Conservation (phyloP, 345 rosid species). For the Hevea brasiliensis region DNA sequence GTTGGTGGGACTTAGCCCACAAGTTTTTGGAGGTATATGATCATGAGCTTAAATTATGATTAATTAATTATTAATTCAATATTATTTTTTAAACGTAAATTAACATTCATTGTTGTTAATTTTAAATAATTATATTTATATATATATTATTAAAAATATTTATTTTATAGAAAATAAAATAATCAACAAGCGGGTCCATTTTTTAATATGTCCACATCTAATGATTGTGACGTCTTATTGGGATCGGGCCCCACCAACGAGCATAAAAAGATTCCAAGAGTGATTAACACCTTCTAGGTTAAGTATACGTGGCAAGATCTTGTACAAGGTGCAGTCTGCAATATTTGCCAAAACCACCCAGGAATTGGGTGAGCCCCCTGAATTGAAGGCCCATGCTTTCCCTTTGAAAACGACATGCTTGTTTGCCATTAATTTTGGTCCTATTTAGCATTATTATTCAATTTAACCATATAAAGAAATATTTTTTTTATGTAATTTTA, state of each 20-base stretch:
- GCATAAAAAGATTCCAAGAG: constrained; percentile 28
- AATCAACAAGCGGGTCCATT: constrained; percentile 15
- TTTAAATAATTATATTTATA: no score
- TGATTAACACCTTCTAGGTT: constrained; percentile 6
- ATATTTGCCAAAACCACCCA: constrained; percentile 5
- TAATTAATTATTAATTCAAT: background rate
- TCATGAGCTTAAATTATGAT: constrained; percentile 3
- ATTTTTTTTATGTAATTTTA: no score
- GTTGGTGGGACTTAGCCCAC: constrained; percentile 45
- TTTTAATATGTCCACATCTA: constrained; percentile 20
- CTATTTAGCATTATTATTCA: background rate
- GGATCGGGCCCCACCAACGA: constrained; percentile 20
- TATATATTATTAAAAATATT: no score
- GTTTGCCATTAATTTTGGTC: background rate
- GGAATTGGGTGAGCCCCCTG: background rate
- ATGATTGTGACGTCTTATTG: constrained; percentile 40
- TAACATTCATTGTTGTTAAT: background rate
- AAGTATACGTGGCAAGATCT: constrained; percentile 1
- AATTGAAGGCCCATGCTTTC: constrained; percentile 5
- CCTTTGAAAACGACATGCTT: background rate
- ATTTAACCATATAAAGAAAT: background rate
- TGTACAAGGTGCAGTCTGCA: background rate
- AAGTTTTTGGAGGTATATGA: constrained; percentile 31
- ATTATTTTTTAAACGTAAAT: background rate
- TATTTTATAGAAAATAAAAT: no score